phyloP scores from a whole-genome alignment of 1,139 yeast species.

The Hemisphaericaspora lyxosophila region DNA sequence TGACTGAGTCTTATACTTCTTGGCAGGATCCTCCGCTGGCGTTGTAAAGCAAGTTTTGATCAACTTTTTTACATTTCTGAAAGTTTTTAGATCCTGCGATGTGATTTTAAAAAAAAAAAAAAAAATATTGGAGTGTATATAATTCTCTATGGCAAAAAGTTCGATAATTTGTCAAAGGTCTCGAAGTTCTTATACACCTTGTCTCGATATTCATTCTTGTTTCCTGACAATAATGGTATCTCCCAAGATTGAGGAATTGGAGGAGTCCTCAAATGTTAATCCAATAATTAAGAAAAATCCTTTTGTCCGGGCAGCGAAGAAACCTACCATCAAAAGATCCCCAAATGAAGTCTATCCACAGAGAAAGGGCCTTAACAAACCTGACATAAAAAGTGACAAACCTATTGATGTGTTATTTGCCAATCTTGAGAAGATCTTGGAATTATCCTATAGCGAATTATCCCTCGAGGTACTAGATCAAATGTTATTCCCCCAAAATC shows the following conservation, averaged over 20 bases:
- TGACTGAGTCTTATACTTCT: too few relatives aligned
- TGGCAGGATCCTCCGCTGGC: too few relatives aligned
- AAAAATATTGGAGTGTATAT: too few relatives aligned
- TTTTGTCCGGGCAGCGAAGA: conserved; percentile 25
- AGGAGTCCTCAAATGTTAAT: conserved; percentile 5
- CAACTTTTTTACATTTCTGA: too few relatives aligned
- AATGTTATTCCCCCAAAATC: not conserved
- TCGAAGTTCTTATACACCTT: too few relatives aligned
- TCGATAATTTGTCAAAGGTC: too few relatives aligned
- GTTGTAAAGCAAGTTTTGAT: too few relatives aligned
- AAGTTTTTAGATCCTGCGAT: too few relatives aligned
- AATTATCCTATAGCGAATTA: conserved; percentile 23
- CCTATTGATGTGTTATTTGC: conserved; percentile 40
- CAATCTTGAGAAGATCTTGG: conserved; percentile 30
- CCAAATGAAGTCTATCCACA: conserved; percentile 36
- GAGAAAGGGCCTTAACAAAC: conserved; percentile 38
- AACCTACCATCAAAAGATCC: conserved; percentile 33
- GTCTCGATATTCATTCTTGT: too few relatives aligned
- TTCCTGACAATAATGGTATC: conserved; percentile 17
- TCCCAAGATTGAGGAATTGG: conserved; percentile 30
- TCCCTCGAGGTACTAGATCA: conserved; percentile 3
- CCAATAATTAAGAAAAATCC: conserved; percentile 28
- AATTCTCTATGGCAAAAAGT: too few relatives aligned
- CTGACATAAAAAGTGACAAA: conserved; percentile 28
- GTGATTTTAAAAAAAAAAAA: too few relatives aligned